These are phyloP conservation scores for Candida adriatica DNA, from an alignment of 805 yeast species.

Conservation along the genomic window DNA sequence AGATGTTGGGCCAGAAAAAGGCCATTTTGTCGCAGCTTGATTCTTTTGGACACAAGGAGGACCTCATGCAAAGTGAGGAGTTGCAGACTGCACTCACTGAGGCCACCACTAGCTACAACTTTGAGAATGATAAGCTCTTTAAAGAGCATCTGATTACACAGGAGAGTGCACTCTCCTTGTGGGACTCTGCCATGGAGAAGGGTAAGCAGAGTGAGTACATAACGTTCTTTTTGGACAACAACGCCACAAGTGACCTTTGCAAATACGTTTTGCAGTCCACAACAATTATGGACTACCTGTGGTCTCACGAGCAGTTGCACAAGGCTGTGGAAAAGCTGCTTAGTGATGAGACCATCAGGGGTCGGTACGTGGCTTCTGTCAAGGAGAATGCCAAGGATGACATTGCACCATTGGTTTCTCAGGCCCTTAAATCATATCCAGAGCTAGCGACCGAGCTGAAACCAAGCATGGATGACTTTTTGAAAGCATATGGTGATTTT, in stretches of 20 bases:
- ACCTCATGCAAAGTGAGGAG: slow-evolving; percentile 16
- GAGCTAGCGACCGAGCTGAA: slow-evolving; percentile 2
- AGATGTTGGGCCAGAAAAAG: slow-evolving; percentile 14
- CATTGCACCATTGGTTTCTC: slow-evolving; percentile 5
- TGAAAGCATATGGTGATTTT: slow-evolving; percentile 23
- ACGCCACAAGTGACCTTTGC: slow-evolving; percentile 7
- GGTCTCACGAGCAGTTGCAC: slow-evolving; percentile 11
- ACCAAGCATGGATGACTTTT: slow-evolving; percentile 7
- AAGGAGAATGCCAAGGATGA: background rate
- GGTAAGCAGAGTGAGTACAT: slow-evolving; percentile 18
- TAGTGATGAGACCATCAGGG: slow-evolving; percentile 3
- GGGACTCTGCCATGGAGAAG: slow-evolving; percentile 20
- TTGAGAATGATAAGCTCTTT: slow-evolving; percentile 24
- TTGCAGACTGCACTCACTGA: slow-evolving; percentile 18
- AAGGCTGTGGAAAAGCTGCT: slow-evolving; percentile 2
- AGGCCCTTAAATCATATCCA: slow-evolving; percentile 14
- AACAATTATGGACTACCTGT: slow-evolving; percentile 8
- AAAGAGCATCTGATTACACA: slow-evolving; percentile 26
- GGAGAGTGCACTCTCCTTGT: slow-evolving; percentile 30
- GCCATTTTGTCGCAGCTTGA: slow-evolving; percentile 28
- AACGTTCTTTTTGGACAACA: slow-evolving; percentile 15
- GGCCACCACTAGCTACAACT: slow-evolving; percentile 22
- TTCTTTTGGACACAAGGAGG: slow-evolving; percentile 23
- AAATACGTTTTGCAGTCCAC: slow-evolving; percentile 9
- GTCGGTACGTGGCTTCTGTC: slow-evolving; percentile 4